Base-by-base conservation (phyloP, 129 eudicot genomes). In the Flaveria ramosissima region DNA sequence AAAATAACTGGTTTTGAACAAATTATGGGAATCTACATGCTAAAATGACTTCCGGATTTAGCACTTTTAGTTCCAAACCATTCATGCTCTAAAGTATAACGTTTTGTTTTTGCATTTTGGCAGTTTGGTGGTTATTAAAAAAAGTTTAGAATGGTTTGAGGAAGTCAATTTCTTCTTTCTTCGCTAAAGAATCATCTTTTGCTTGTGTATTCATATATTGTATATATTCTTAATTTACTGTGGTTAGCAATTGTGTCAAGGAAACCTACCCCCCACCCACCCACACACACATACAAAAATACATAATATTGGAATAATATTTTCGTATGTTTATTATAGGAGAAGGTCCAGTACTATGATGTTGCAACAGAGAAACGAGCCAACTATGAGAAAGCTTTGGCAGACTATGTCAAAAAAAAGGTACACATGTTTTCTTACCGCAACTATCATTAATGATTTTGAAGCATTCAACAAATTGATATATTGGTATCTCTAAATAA, bases 291-390 rank as follows among this genome's bases (percentile, higher is more conserved):
- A 36, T 8, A 36, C 7, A 6, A 36, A 36, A 3, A 3, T 30
- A 30, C 36, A 36, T 53, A 73, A 57, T 16, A 72, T 14, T 53
- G 21, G 41, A 12, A 36, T 55, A 7, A 42, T 55, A 6, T 11
- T 11, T 39, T 56, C 5, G 36, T 73, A 60, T 46, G 11, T 26
- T 60, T 74, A 45, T 77, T 19, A 64, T 48, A 91, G 98, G 97
- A 93, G 80, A 93, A 93, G 68, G 97, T 93, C 42, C 85, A 89
- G 43, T 91, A 93, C 83, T 93, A 93, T 62, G 97, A 93, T 71
- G 75, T 89, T 70, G 98, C 97, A 52, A 85, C 97, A 0, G 93
- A 85, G 71, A 89, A 93, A 89, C 87, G 97, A 41, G 89, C 91
- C 21, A 89, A 84, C 53, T 89, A 90, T 77, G 97, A 93, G 64